Evolutionary conservation across 2,329 filamentous ascomycete species (phyloP), one percentile per base, ranked within the genome.

Genomic region (Taxawa tesnikishii): DNA sequence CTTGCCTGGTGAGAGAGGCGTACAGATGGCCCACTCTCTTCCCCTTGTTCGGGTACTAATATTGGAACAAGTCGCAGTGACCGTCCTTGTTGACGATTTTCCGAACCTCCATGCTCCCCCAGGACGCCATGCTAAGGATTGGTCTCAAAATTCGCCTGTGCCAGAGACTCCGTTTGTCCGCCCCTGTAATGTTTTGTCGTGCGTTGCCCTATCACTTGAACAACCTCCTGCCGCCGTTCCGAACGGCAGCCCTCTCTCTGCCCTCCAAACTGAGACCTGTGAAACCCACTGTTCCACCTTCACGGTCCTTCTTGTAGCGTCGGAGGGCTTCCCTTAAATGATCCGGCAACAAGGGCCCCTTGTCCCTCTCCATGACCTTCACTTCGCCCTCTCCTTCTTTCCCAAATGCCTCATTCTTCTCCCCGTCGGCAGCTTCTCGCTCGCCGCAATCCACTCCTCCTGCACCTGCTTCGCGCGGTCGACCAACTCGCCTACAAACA

Each of bases 401-500:
- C 11, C 35, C 35, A 25, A 40, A 45, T 3, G 62, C 59, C 10
- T 61, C 60, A 5, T 56, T 59, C 1, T 65, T 59, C 16, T 69
- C 59, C 18, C 47, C 7, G 62, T 64, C 43, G 77, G 73, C 34
- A 64, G 63, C 51, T 77, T 74, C 37, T 63, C 67, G 10, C 59
- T 54, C 5, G 68, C 65, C 1, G 64, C 61, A 18, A 78, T 62
- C 79, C 78, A 83, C 55, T 87, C 78, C 37, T 67, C 65, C 49
- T 85, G 81, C 8, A 85, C 70, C 26, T 70, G 67, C 31, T 79
- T 68, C 7, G 82, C 80, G 29, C 67, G 62, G 51, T 84, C 80
- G 40, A 87, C 78, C 29, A 88, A 65, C 40, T 84, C 77, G 32
- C 79, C 81, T 4, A 81, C 70, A 50, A 83, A 85, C 38, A 83